Percentiles rank a stretch among this genome's conserved stretches.
Conservation (phyloP, 805 yeast species). For the Suhomyces vadensis region DNA sequence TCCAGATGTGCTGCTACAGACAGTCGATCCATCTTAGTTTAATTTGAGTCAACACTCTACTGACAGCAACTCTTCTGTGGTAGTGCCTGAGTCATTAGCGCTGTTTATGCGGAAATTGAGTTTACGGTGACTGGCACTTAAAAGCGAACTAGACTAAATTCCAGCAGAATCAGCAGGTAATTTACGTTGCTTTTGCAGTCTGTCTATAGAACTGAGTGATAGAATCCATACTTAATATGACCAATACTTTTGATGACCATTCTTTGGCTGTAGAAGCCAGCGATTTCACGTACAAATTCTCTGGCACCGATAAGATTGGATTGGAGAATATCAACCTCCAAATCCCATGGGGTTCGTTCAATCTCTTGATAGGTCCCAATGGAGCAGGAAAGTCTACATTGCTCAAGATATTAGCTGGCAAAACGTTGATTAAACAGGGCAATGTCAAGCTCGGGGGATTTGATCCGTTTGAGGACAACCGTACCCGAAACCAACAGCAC, state of each 20-base stretch:
- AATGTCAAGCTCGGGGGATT: slow-evolving; percentile 70
- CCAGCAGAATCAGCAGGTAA: too few relatives aligned
- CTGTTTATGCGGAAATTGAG: too few relatives aligned
- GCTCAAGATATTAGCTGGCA: slow-evolving; percentile 83
- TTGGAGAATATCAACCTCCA: slow-evolving; percentile 60
- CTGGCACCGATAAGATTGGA: slow-evolving; percentile 59
- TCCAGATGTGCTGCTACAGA: too few relatives aligned
- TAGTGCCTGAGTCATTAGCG: too few relatives aligned
- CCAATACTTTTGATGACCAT: neutral
- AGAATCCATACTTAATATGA: neutral
- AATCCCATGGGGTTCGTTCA: slow-evolving; percentile 71
- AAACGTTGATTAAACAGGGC: slow-evolving; percentile 78
- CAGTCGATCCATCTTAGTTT: too few relatives aligned
- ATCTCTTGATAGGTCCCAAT: slow-evolving; percentile 85
- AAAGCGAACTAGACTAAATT: too few relatives aligned
- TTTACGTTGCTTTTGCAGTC: too few relatives aligned
- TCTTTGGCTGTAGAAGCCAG: slow-evolving; percentile 58
- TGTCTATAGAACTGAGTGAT: neutral
- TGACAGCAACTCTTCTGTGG: too few relatives aligned
- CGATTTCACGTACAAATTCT: slow-evolving; percentile 68
- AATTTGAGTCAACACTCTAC: too few relatives aligned
- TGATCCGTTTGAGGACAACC: slow-evolving; percentile 78
- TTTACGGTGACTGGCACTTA: too few relatives aligned
- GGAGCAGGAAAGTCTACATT: slow-evolving; percentile 97
- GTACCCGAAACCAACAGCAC: slow-evolving; percentile 44